Conservation (phyloP, 257 asterid genomes). For the Ocimum tenuiflorum region DNA sequence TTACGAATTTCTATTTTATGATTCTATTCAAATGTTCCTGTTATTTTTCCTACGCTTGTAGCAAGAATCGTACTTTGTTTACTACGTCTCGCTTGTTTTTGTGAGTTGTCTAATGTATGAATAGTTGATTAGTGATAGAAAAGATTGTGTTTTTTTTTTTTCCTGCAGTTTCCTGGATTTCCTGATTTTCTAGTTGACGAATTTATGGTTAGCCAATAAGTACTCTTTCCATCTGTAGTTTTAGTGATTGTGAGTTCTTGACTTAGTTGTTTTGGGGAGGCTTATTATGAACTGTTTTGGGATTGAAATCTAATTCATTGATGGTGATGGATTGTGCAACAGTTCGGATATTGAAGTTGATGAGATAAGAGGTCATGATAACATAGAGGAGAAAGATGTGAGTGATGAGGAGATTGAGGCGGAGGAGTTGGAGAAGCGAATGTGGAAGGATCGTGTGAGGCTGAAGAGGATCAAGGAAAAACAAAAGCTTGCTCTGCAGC, state of each 20-base stretch:
- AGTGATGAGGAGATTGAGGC: conserved; percentile 70
- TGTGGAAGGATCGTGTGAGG: conserved; percentile 68
- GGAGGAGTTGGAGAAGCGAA: conserved; percentile 54
- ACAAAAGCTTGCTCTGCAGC: conserved; percentile 44
- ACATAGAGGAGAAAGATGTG: conserved; percentile 54
- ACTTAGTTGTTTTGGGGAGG: not conserved
- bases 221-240: not conserved
- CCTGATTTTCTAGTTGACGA: too few relatives aligned
- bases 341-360: conserved; percentile 62
- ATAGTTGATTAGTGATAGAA: not conserved
- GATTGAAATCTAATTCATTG: not conserved
- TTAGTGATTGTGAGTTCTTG: not conserved
- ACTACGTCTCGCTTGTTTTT: not conserved
- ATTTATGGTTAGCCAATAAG: too few relatives aligned
- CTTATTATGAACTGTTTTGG: not conserved
- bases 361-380: conserved; percentile 41
- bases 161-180: too few relatives aligned
- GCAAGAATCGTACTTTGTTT: not conserved
- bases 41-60: not conserved
- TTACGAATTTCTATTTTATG: not conserved
- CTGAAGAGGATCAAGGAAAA: conserved; percentile 61
- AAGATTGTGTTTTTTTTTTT: not conserved
- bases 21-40: not conserved
- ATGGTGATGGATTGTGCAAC: conserved; percentile 6
- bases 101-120: not conserved